These are phyloP conservation scores for Fraxinus nigra DNA, from an alignment of 305 asterid species.

Conservation along the genomic window DNA sequence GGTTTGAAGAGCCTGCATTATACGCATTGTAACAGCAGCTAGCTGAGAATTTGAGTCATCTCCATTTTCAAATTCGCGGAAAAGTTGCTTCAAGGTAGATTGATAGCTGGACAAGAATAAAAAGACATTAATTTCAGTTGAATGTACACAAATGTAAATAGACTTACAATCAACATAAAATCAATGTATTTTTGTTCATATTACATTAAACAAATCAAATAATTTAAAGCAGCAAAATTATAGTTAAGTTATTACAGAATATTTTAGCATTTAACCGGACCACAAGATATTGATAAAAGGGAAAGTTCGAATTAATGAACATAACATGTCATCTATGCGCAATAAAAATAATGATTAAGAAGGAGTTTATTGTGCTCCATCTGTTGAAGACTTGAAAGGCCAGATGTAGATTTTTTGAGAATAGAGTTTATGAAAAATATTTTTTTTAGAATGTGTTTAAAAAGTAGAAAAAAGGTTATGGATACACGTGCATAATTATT, in stretches of 20 bases:
- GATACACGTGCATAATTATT: background rate
- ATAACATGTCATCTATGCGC: background rate
- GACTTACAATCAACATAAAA: background rate
- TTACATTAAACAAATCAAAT: background rate
- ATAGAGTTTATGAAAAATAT: background rate
- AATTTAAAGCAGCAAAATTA: background rate
- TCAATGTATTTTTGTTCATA: background rate
- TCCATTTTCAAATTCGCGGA: conserved; percentile 74
- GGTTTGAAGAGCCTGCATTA: conserved; percentile 96
- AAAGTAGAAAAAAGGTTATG: background rate
- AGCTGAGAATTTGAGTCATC: conserved; percentile 78
- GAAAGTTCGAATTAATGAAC: background rate
- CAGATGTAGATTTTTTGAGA: background rate
- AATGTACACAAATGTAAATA: background rate
- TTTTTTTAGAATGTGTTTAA: background rate
- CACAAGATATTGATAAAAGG: background rate
- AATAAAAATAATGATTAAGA: background rate
- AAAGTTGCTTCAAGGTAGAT: conserved; percentile 86
- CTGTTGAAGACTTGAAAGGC: background rate
- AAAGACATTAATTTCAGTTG: background rate
- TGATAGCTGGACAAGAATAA: conserved; percentile 63
- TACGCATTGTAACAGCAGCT: conserved; percentile 87
- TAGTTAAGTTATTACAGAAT: background rate
- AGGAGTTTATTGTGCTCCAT: background rate
- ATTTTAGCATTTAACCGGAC: background rate